A percentile compares a stretch with the other conserved stretches of the same genome.
These are phyloP conservation scores for Kokia cookei DNA, from an alignment of 441 rosid species.

Conservation along the genomic window DNA sequence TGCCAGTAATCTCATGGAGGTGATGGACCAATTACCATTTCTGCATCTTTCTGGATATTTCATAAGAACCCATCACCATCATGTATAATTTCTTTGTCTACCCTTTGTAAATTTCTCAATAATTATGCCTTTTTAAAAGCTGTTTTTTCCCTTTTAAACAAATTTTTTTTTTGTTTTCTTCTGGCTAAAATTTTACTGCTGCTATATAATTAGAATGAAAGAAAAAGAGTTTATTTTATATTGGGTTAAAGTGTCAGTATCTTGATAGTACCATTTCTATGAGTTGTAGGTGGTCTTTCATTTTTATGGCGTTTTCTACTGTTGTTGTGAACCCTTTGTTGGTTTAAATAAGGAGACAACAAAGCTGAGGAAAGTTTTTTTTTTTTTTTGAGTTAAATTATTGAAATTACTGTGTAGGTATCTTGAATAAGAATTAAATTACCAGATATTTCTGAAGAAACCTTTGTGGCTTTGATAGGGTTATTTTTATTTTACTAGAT, in stretches of 20 bases:
- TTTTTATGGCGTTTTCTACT: slow-evolving; percentile 16
- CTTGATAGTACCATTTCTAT: slow-evolving; percentile 14
- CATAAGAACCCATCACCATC: slow-evolving; percentile 52
- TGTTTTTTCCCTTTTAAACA: neutral
- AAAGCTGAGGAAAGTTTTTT: neutral
- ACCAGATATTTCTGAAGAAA: neutral
- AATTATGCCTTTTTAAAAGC: neutral
- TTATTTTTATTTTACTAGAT: neutral
- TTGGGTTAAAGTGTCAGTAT: slow-evolving; percentile 36
- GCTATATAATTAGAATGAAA: no score
- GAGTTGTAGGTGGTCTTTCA: slow-evolving; percentile 28
- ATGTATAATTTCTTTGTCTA: slow-evolving; percentile 41
- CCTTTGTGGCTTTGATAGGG: neutral
- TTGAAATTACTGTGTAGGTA: neutral
- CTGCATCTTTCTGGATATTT: slow-evolving; percentile 30
- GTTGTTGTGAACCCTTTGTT: slow-evolving; percentile 6
- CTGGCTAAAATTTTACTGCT: neutral
- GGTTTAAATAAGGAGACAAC: slow-evolving; percentile 10
- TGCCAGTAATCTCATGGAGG: slow-evolving; percentile 36
- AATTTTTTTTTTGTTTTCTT: slow-evolving; percentile 7
- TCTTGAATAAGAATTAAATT: neutral
- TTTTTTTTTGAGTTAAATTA: neutral
- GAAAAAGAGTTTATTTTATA: neutral
- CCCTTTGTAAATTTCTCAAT: slow-evolving; percentile 25
- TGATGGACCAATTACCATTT: slow-evolving; percentile 47